Conservation (phyloP, 106 monocot species). For the Iris macrosiphon region DNA sequence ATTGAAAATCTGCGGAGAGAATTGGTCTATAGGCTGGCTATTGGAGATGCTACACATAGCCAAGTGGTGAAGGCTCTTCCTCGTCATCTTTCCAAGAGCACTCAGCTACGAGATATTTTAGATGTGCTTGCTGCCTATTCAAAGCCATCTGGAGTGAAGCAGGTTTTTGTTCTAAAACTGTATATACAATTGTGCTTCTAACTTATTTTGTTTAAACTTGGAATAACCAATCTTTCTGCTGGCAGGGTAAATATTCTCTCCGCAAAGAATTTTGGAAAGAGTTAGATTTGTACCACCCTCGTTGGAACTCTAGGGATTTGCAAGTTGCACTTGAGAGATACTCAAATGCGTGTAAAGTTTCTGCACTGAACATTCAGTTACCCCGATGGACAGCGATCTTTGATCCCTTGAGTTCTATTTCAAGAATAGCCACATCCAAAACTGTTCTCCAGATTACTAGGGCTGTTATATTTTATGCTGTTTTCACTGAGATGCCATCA, state of each 20-base stretch:
- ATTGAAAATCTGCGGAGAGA: conserved; percentile 66
- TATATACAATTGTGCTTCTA: too few relatives aligned
- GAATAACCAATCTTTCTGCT: too few relatives aligned
- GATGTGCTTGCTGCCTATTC: conserved; percentile 65
- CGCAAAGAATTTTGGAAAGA: conserved; percentile 66
- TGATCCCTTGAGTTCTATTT: conserved; percentile 40
- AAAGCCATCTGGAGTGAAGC: conserved; percentile 82
- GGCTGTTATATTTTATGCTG: conserved; percentile 62
- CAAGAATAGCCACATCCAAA: conserved; percentile 68
- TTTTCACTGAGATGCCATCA: conserved; percentile 34
- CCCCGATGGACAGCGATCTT: conserved; percentile 65
- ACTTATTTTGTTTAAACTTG: too few relatives aligned
- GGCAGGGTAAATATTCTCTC: conserved; percentile 78
- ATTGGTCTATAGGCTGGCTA: conserved; percentile 49
- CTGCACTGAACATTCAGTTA: conserved; percentile 58
- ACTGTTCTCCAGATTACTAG: conserved; percentile 41
- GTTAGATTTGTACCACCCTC: conserved; percentile 81
- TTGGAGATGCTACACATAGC: conserved; percentile 81
- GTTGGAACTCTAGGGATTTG: conserved; percentile 69
- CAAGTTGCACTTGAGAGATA: conserved; percentile 87
- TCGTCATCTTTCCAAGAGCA: conserved; percentile 51
- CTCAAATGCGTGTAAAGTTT: conserved; percentile 46
- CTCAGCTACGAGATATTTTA: conserved; percentile 48
- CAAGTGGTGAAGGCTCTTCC: conserved; percentile 75
- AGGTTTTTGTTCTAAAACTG: conserved; percentile 44